Base-by-base conservation (phyloP, 2,329 filamentous ascomycete species). In the Exophiala sideris region DNA sequence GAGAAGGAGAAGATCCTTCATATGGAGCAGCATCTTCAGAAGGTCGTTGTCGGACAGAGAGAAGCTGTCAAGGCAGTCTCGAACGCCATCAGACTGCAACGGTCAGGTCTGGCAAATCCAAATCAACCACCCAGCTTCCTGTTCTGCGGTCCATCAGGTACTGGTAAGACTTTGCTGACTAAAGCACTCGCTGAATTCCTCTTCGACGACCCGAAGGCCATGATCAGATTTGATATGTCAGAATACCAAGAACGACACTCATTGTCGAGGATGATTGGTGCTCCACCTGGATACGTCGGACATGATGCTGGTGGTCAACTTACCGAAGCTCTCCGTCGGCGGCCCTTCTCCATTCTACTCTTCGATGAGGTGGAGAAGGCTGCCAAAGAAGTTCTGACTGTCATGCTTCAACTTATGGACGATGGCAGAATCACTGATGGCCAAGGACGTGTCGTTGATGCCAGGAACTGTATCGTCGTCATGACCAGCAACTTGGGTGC, bases 161-260 rank as follows among this genome's bases (percentile, higher is more conserved):
- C 94, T 10, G 94, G 94, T 79, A 99, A 99, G 77, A 99, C 94
- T 14, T 79, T 99, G 16, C 84, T 99, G 54, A 97, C 92, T 61
- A 99, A 99, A 74, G 94, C 92, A 12, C 80, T 99, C 56, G 94
- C 94, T 45, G 94, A 99, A 71, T 99, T 99, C 77, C 79, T 99
- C 24, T 99, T 99, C 76, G 94, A 99, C 69, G 94, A 99, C 64
- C 76, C 92, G 21, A 96, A 96, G 77, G 79, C 92, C 33, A 97
- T 99, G 94, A 96, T 99, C 65, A 88, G 94, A 36, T 95, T 99
- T 76, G 94, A 99, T 70, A 99, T 99, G 94, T 97, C 92, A 4
- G 94, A 99, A 73, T 99, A 99, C 72, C 95, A 99, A 73, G 94
- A 99, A 73, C 87, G 92, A 4, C 94, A 99, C 71, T 88, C 92